These are phyloP conservation scores for Trypanosoma mega DNA, from an alignment of 208 protist genomes.

Conservation along the genomic window DNA sequence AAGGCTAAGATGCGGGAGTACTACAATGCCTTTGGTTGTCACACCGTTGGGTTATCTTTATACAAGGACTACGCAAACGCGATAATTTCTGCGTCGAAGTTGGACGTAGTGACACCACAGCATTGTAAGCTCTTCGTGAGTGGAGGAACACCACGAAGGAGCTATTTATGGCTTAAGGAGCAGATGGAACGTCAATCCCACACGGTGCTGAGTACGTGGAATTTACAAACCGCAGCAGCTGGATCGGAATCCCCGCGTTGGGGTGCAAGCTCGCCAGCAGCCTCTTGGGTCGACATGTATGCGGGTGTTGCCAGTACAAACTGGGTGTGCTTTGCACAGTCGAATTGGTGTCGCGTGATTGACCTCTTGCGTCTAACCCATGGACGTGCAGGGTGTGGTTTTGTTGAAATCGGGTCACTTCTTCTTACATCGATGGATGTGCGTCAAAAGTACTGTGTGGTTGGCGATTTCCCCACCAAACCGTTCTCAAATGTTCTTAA, in stretches of 20 bases:
- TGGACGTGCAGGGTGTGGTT: slow-evolving; percentile 27
- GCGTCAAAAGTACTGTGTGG: slow-evolving; percentile 28
- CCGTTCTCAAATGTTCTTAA: slow-evolving; percentile 24
- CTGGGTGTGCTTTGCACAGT: slow-evolving; percentile 34
- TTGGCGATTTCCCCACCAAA: slow-evolving; percentile 26
- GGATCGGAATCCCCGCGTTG: slow-evolving; percentile 26
- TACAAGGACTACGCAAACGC: slow-evolving; percentile 12
- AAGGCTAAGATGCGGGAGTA: slow-evolving; percentile 31
- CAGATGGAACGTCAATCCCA: slow-evolving; percentile 1
- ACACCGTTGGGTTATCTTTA: slow-evolving; percentile 19
- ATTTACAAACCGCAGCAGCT: slow-evolving; percentile 2
- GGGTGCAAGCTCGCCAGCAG: slow-evolving; percentile 25
- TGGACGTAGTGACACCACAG: neutral
- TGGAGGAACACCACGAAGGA: slow-evolving; percentile 22
- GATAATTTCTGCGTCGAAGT: slow-evolving; percentile 4
- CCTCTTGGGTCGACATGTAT: slow-evolving; percentile 33
- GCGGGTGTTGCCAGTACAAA: slow-evolving; percentile 29
- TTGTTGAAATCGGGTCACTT: slow-evolving; percentile 27
- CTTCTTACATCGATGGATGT: slow-evolving; percentile 18
- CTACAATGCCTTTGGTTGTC: slow-evolving; percentile 38
- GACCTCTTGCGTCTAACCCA: slow-evolving; percentile 33
- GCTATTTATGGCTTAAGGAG: slow-evolving; percentile 14
- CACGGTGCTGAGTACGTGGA: slow-evolving; percentile 29
- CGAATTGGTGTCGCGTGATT: slow-evolving; percentile 39
- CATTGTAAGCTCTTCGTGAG: slow-evolving; percentile 22